These are phyloP conservation scores for Raddia guianensis DNA, from an alignment of 176 grass and related monocot species.

Conservation along the genomic window DNA sequence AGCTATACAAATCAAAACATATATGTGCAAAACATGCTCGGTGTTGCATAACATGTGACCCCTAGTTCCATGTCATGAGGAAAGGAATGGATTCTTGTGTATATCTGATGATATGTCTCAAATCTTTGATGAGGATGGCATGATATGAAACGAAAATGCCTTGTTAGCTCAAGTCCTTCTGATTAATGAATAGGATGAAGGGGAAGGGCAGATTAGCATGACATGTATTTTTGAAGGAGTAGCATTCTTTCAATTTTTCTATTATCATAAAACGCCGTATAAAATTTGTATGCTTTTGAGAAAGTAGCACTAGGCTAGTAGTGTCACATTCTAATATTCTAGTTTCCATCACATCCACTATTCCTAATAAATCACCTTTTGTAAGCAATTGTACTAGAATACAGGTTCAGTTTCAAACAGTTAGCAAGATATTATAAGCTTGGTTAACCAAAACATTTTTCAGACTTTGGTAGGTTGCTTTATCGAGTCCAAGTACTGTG, in stretches of 20 bases:
- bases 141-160: not conserved
- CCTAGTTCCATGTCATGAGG: not conserved
- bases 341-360: not conserved
- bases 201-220: not conserved
- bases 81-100: not conserved
- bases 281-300: not conserved
- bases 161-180: not conserved
- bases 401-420: not conserved
- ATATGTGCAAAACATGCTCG: not conserved
- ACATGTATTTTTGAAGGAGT: not conserved
- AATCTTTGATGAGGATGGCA: not conserved
- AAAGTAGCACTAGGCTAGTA: not conserved
- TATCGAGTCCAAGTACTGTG: not conserved
- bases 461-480: not conserved
- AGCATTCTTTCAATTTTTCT: not conserved
- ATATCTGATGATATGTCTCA: conserved; percentile 6
- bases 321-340: not conserved
- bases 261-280: not conserved
- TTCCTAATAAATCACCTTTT: not conserved
- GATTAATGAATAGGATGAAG: not conserved
- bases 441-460: conserved; percentile 1
- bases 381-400: not conserved
- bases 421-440: not conserved
- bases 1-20: not conserved
- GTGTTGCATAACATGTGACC: conserved; percentile 18